Evolutionary conservation across 495 filamentous ascomycete species (phyloP).

Genomic region (Podospora fimiseda): DNA sequence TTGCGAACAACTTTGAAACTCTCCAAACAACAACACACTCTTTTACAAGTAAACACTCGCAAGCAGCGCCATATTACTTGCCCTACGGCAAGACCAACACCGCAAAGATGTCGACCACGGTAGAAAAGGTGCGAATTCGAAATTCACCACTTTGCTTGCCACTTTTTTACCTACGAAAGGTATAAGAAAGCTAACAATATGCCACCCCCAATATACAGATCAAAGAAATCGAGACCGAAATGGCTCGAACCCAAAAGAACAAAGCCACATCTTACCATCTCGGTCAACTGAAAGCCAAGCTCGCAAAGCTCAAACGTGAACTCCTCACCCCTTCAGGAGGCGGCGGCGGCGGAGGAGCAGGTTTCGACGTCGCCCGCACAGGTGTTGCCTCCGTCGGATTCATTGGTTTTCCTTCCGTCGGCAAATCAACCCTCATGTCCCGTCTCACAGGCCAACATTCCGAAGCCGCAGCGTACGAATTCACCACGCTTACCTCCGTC

Average conservation of each 20-base stretch:
- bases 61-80: background rate
- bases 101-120: constrained; percentile 85
- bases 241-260: constrained; percentile 96
- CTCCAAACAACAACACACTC: constrained; percentile 3
- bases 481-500: constrained; percentile 95
- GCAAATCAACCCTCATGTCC: constrained; percentile 96
- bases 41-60: background rate
- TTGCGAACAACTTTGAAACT: background rate
- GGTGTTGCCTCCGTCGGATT: constrained; percentile 94
- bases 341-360: constrained; percentile 81
- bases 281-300: constrained; percentile 95
- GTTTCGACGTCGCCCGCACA: constrained; percentile 96
- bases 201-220: constrained; percentile 54
- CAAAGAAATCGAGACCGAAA: constrained; percentile 95
- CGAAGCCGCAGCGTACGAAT: constrained; percentile 95
- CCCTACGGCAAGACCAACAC: constrained; percentile 1
- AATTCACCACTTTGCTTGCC: background rate
- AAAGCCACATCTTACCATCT: constrained; percentile 86
- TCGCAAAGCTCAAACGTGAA: constrained; percentile 94
- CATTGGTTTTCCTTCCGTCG: constrained; percentile 87
- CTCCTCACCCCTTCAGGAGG: constrained; percentile 77
- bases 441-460: constrained; percentile 92
- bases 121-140: constrained; percentile 74
- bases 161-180: background rate
- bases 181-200: constrained; percentile 7